These are phyloP conservation scores for Thoreauomyces humboldtii DNA, from an alignment of 192 early-diverging fungal species.

Conservation along the genomic window DNA sequence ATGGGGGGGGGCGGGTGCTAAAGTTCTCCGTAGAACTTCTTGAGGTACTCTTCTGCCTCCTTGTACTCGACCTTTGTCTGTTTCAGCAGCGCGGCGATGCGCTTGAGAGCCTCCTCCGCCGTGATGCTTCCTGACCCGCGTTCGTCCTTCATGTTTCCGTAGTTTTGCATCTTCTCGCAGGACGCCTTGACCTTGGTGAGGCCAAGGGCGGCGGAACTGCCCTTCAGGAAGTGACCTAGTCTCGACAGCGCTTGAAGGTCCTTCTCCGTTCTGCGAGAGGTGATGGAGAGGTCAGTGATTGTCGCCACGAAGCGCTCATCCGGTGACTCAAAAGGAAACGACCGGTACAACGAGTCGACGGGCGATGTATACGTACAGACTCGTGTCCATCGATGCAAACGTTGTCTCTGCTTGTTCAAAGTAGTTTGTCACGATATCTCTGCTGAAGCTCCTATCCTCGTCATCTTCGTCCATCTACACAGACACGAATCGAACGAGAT, in stretches of 20 bases:
- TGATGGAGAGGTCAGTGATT: too few relatives aligned
- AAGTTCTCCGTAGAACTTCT: conserved; percentile 62
- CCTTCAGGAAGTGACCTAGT: conserved; percentile 90
- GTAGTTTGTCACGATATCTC: conserved; percentile 73
- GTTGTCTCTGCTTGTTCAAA: conserved; percentile 82
- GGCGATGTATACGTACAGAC: conserved; percentile 50
- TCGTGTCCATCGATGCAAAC: conserved; percentile 71
- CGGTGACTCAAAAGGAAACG: too few relatives aligned
- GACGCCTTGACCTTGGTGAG: conserved; percentile 72
- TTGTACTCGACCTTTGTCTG: conserved; percentile 67
- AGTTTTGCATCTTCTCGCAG: conserved; percentile 87
- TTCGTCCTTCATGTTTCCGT: conserved; percentile 59
- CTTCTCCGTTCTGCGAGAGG: conserved; percentile 23
- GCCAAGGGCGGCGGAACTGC: conserved; percentile 84
- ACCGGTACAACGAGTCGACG: too few relatives aligned
- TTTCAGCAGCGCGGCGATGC: conserved; percentile 53
- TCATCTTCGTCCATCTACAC: conserved; percentile 80
- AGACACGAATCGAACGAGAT: background rate
- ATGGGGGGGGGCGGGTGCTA: too few relatives aligned
- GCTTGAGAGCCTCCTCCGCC: conserved; percentile 54
- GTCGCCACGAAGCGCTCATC: too few relatives aligned
- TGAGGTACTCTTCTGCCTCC: conserved; percentile 68
- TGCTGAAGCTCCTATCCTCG: conserved; percentile 73
- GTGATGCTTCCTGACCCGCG: conserved; percentile 39
- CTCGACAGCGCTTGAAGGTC: conserved; percentile 70